These are phyloP conservation scores for Atkinsonella hypoxylon DNA, from an alignment of 2,329 filamentous ascomycete species.

Conservation along the genomic window DNA sequence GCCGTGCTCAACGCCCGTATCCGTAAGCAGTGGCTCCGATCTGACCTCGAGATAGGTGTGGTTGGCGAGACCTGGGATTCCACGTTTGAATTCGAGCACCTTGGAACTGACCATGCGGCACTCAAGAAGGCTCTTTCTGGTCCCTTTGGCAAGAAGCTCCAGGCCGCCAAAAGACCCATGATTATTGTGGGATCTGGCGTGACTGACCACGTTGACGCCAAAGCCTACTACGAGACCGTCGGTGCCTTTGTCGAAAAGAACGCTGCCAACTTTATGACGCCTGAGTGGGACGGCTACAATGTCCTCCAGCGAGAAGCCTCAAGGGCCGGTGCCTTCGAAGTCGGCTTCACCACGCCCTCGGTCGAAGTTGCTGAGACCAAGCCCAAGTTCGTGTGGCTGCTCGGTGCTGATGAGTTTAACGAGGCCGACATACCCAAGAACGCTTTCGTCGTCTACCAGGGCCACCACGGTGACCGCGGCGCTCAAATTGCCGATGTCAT, in stretches of 20 bases:
- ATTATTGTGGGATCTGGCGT: conserved; percentile 90
- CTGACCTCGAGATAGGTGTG: conserved; percentile 83
- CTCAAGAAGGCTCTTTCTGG: conserved; percentile 79
- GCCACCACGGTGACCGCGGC: conserved; percentile 90
- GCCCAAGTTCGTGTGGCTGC: conserved; percentile 92
- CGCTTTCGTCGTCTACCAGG: conserved; percentile 95
- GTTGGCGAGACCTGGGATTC: conserved; percentile 86
- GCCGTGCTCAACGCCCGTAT: conserved; percentile 93
- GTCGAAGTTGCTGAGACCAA: conserved; percentile 68
- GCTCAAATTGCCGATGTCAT: conserved; percentile 89
- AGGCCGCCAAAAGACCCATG: conserved; percentile 82
- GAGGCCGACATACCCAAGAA: conserved; percentile 84
- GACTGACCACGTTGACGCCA: conserved; percentile 81
- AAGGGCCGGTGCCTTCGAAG: conserved; percentile 83
- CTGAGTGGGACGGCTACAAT: conserved; percentile 96
- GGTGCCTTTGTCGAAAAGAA: conserved; percentile 91
- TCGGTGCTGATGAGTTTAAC: conserved; percentile 85
- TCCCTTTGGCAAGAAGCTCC: conserved; percentile 84
- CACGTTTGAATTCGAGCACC: conserved; percentile 89
- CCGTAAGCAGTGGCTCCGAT: conserved; percentile 93
- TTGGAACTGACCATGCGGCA: conserved; percentile 66
- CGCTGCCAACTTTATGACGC: conserved; percentile 71
- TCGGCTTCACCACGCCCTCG: conserved; percentile 86
- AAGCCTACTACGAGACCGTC: conserved; percentile 85
- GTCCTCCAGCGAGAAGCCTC: conserved; percentile 90